Evolutionary conservation across 106 monocot species (phyloP), one percentile per base, ranked within the genome.

Genomic region (Triglochin maritima): DNA sequence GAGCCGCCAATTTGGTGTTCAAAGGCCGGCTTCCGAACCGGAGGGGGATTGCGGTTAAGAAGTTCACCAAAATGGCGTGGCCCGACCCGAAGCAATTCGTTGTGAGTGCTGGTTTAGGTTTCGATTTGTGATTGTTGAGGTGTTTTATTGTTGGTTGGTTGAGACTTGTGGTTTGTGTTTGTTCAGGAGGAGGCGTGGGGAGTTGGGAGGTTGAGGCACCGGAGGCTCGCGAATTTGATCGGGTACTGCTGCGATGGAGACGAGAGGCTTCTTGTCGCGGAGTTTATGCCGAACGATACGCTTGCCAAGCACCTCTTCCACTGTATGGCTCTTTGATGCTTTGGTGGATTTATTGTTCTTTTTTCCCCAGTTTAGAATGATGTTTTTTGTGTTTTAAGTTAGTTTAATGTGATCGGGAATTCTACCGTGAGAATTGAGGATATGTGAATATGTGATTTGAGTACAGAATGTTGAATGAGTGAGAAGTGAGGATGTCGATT

Each of bases 31-130:
- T 95, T 45, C 71, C 76, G 68, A 83, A 71, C 73, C 71, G 79
- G 12, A 76, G 78, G 9, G 83, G 82, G 84, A 90, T 96, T 73
- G 95, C 95, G 59, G 87, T 96, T 49, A 96, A 96, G 82, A 96
- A 96, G 80, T 96, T 96, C 82, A 75, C 87, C 55, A 96, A 88
- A 78, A 61, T 79, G 74, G 90, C 95, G 7, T 96, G 95, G 95
- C 95, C 90, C 58, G 90, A 96, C 68, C 83, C 90, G n/a, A 87
- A 87, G 78, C 95, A 96, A 76, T 96, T 96, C 77, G 87, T 85
- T 3, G 95, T 95, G 3, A 43, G 62, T 48, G 46, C 63, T 41
- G 11, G 46, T 6, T 45, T 2, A 16, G 42, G 5, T 41, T 44
- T 46, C 10, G 8, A 4, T 62, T 6, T 62, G 12, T 46, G 45